phyloP scores from a whole-genome alignment of 2,329 filamentous ascomycete species.

The Paraphaeosphaeria minitans region DNA sequence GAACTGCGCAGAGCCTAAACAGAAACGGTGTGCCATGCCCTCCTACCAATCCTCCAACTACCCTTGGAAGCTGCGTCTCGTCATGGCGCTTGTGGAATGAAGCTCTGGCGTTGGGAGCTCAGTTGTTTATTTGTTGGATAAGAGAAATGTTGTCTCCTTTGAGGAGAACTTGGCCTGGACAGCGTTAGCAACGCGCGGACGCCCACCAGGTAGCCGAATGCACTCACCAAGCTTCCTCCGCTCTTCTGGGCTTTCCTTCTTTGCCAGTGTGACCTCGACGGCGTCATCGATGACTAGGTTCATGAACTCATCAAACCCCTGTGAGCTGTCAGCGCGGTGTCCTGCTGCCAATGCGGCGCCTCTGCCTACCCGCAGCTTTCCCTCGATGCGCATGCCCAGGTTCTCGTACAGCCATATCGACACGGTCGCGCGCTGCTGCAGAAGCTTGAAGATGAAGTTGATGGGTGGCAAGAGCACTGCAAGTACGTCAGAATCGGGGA shows the following conservation, averaged over 20 bases:
- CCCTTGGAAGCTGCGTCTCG: conserved; percentile 4
- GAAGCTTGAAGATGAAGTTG: conserved; percentile 93
- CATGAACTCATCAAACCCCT: conserved; percentile 99
- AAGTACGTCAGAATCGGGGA: conserved; percentile 18
- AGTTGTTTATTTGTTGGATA: conserved; percentile 59
- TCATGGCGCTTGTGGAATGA: neutral
- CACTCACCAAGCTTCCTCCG: conserved; percentile 76
- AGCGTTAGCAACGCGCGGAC: conserved; percentile 15
- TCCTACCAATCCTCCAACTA: neutral
- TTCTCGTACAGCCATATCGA: conserved; percentile 98
- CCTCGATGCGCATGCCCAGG: conserved; percentile 89
- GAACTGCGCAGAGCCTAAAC: conserved; percentile 42
- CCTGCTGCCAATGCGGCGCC: conserved; percentile 1
- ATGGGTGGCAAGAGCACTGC: conserved; percentile 73
- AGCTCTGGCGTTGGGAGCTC: conserved; percentile 2
- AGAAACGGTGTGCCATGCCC: conserved; percentile 13
- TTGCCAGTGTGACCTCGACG: conserved; percentile 84
- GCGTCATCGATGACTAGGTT: conserved; percentile 97
- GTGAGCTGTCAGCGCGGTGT: conserved; percentile 23
- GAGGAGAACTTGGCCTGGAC: conserved; percentile 77
- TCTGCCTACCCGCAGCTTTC: conserved; percentile 83
- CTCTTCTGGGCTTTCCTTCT: conserved; percentile 78
- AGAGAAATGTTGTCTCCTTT: conserved; percentile 89
- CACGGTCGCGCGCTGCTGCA: conserved; percentile 81
- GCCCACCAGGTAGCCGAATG: neutral